Evolutionary conservation across 2,329 filamentous ascomycete species (phyloP), one percentile per base, ranked within the genome.

Genomic region (Aspergillus sp.): DNA sequence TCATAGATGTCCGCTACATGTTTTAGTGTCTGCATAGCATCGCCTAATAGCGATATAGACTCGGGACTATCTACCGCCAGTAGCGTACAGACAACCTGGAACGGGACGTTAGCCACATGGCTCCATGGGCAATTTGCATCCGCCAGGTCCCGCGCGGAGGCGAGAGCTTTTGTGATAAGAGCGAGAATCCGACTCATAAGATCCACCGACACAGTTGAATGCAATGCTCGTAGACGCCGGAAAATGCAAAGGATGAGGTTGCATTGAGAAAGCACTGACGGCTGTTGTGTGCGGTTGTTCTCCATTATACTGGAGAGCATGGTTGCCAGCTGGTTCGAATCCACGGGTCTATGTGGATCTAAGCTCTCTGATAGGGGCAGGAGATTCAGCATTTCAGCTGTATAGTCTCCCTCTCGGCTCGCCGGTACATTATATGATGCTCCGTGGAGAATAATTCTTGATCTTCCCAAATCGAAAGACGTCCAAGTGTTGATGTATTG

Each of bases 401-500:
- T 20, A 19, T 20, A 19, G n/a, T 19, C 17, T 1, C 19, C 37
- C 1, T 67, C 60, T 7, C 64, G 60, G 0, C 64, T 57, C 0
- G 64, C 59, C 0, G 74, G 72, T 7, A 73, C 63, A 7, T 71
- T 59, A 1, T 70, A 67, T 0, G 71, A 72, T 10, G 74, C 71
- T n/a, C 73, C 73, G 25, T 73, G 71, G 0, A 80, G 65, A 51
- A 70, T 50, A 10, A 81, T 75, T 9, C 77, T 68, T 0, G 77
- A 78, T 0, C 76, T 72, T 0, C 79, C 79, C 46, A 81, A 73
- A 47, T 82, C 79, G 52, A 80, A 81, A 0, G 77, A 81, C 20
- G 76, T 75, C 78, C 79, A 82, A 10, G 74, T 76, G 53, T 82
- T 81, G 6, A 82, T 68, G 53, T 81, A 78, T 6, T 77, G 75